These are phyloP conservation scores for Thalassiosira mediterranea DNA, from an alignment of 352 stramenopile species.

Conservation along the genomic window DNA sequence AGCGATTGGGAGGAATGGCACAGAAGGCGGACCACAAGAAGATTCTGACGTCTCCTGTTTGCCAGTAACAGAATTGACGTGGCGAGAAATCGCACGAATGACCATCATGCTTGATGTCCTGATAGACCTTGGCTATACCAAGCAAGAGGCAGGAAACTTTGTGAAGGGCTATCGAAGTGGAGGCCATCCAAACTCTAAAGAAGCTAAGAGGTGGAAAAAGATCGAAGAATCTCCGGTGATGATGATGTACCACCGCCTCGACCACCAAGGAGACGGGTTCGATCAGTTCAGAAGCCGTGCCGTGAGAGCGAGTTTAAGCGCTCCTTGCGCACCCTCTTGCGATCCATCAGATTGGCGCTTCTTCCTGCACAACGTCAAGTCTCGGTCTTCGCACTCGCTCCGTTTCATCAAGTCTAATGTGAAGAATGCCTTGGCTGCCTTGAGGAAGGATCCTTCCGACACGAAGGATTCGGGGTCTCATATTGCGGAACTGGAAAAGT, in stretches of 20 bases:
- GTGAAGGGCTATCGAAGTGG: slow-evolving; percentile 80
- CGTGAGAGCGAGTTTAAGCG: slow-evolving; percentile 48
- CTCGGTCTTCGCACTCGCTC: slow-evolving; percentile 23
- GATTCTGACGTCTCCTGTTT: slow-evolving; percentile 49
- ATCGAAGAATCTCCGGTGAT: slow-evolving; percentile 77
- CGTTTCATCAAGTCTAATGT: slow-evolving; percentile 60
- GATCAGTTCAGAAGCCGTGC: slow-evolving; percentile 43
- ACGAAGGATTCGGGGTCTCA: slow-evolving; percentile 20
- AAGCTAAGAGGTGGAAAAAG: slow-evolving; percentile 77
- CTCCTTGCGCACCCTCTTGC: slow-evolving; percentile 62
- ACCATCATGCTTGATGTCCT: slow-evolving; percentile 78
- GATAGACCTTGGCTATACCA: slow-evolving; percentile 74
- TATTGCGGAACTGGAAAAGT: slow-evolving; percentile 51
- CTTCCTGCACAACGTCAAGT: slow-evolving; percentile 79
- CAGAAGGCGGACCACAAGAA: slow-evolving; percentile 39
- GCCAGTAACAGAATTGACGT: slow-evolving; percentile 80
- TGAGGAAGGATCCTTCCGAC: slow-evolving; percentile 38
- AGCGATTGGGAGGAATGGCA: slow-evolving; percentile 35
- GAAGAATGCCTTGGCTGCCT: slow-evolving; percentile 54
- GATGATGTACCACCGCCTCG: slow-evolving; percentile 61
- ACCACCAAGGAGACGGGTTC: slow-evolving; percentile 31
- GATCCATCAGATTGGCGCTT: slow-evolving; percentile 70
- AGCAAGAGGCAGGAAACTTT: slow-evolving; percentile 76
- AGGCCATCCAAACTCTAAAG: slow-evolving; percentile 85
- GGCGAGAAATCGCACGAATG: slow-evolving; percentile 81